These are phyloP conservation scores for Yamadazyma friedrichii DNA, from an alignment of 1,139 yeast species.

Conservation along the genomic window DNA sequence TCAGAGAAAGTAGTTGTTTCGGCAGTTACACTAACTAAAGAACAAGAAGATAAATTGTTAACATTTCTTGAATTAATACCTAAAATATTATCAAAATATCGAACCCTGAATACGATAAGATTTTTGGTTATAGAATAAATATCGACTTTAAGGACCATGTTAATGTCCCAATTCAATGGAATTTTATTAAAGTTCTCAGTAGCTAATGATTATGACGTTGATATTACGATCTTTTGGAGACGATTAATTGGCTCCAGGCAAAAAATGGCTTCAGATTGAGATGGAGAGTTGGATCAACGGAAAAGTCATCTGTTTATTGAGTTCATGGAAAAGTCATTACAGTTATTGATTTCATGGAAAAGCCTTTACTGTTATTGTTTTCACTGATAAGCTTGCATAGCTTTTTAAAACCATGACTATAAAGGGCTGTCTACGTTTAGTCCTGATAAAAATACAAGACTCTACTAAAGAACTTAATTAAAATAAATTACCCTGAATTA, in stretches of 20 bases:
- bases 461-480: conserved; percentile 72
- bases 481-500: conserved; percentile 79
- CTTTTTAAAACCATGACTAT: conserved; percentile 88
- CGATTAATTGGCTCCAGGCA: conserved; percentile 53
- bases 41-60: conserved; percentile 18
- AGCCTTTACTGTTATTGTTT: conserved; percentile 65
- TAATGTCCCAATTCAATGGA: conserved; percentile 43
- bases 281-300: conserved; percentile 86
- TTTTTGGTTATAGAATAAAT: conserved; percentile 71
- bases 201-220: conserved; percentile 63
- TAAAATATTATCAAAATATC: conserved; percentile 22
- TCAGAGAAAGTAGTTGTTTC: neutral
- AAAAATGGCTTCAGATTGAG: conserved; percentile 53
- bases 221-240: conserved; percentile 49
- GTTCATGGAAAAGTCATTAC: no score
- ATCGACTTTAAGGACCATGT: conserved; percentile 42
- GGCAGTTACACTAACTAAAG: conserved; percentile 13
- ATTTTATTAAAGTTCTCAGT: conserved; percentile 64
- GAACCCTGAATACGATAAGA: conserved; percentile 64
- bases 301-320: no score
- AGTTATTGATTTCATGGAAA: no score
- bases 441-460: conserved; percentile 69
- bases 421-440: conserved; percentile 68
- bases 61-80: conserved; percentile 23
- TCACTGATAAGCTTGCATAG: conserved; percentile 46